Evolutionary conservation across 2,329 filamentous ascomycete genomes (phyloP).

Genomic region (Lojkania enalia): DNA sequence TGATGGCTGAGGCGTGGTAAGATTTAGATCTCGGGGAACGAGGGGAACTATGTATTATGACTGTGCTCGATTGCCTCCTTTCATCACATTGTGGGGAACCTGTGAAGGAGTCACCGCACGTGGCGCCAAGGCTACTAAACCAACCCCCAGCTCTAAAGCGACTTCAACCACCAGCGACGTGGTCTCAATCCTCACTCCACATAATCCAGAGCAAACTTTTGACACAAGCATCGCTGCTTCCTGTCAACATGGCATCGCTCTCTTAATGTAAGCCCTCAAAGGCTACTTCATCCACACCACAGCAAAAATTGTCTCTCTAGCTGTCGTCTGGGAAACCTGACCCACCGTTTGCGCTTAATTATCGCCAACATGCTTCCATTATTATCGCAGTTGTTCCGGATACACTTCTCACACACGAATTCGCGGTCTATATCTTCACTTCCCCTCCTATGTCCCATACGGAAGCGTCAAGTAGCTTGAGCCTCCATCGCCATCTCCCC

Average conservation of each 20-base stretch:
- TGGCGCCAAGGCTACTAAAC: background rate
- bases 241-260: constrained; percentile 3
- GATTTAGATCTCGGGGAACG: background rate
- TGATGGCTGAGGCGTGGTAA: background rate
- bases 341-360: constrained; percentile 24
- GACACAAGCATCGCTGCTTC: constrained; percentile 9
- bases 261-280: background rate
- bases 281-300: background rate
- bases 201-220: background rate
- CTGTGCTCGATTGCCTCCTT: background rate
- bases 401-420: constrained; percentile 56
- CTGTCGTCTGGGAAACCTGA: constrained; percentile 22
- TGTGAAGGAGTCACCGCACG: background rate
- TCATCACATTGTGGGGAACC: background rate
- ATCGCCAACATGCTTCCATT: constrained; percentile 55
- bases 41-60: background rate
- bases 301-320: background rate
- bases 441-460: constrained; percentile 1
- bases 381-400: constrained; percentile 52
- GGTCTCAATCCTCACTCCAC: background rate
- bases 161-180: background rate
- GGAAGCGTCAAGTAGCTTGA: background rate
- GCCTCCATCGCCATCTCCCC: no score
- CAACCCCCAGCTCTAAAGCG: background rate
- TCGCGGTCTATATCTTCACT: constrained; percentile 49